These are phyloP conservation scores for Verticillium nubilum DNA, from an alignment of 2,329 filamentous ascomycete species.

Conservation along the genomic window DNA sequence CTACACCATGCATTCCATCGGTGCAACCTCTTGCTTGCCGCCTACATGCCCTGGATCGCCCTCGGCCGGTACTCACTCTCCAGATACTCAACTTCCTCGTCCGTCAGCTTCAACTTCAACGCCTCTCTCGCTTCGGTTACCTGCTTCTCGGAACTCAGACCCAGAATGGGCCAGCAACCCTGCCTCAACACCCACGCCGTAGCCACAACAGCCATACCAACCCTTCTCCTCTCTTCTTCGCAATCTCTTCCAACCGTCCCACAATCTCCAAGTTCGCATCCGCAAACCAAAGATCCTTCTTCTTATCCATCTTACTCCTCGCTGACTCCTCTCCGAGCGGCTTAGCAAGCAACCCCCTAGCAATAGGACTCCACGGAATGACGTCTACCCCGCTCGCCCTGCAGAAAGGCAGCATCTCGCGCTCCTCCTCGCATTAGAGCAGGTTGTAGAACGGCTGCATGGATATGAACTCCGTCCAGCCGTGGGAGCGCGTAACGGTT, in stretches of 20 bases:
- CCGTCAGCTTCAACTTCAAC: constrained; percentile 4
- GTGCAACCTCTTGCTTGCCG: neutral
- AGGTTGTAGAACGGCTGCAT: constrained; percentile 58
- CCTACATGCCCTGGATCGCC: constrained; percentile 22
- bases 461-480: constrained; percentile 52
- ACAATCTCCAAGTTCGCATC: constrained; percentile 36
- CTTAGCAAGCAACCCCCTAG: constrained; percentile 23
- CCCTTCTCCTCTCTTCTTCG: constrained; percentile 48
- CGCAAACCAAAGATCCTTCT: constrained; percentile 22
- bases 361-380: constrained; percentile 26
- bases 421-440: constrained; percentile 54
- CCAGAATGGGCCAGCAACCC: constrained; percentile 53
- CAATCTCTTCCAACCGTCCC: constrained; percentile 43
- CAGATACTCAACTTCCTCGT: constrained; percentile 30
- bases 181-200: constrained; percentile 56
- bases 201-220: constrained; percentile 59
- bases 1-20: neutral
- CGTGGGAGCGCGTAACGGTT: constrained; percentile 24
- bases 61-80: constrained; percentile 50
- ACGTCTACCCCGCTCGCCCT: constrained; percentile 26
- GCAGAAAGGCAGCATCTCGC: constrained; percentile 33
- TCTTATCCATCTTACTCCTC: constrained; percentile 10
- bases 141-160: constrained; percentile 51
- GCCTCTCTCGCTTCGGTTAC: constrained; percentile 51
- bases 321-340: constrained; percentile 14